These are phyloP conservation scores for Teratosphaeria gauchensis DNA, from an alignment of 2,329 filamentous ascomycete genomes.

Conservation along the genomic window DNA sequence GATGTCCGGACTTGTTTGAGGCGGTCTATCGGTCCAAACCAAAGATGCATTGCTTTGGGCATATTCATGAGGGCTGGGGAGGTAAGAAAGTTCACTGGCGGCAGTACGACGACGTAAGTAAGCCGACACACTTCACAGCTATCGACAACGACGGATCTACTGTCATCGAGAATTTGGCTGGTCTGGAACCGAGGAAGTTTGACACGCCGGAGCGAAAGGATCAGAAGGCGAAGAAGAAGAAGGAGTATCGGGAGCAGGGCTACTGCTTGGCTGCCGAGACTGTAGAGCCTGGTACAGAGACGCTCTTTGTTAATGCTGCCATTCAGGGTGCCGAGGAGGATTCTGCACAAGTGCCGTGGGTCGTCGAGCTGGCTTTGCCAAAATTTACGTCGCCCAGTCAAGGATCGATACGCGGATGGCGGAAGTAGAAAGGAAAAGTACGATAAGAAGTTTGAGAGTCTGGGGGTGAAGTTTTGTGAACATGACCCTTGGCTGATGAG, in stretches of 20 bases:
- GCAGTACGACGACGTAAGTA: constrained; percentile 14
- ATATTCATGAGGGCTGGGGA: constrained; percentile 54
- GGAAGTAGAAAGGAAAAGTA: no score
- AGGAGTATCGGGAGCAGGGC: constrained; percentile 16
- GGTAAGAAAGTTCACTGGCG: constrained; percentile 46
- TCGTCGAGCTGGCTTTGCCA: no score
- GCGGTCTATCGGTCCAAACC: constrained; percentile 39
- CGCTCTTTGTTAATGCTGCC: constrained; percentile 52
- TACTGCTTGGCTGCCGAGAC: not conserved
- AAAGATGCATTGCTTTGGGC: constrained; percentile 47
- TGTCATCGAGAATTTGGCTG: constrained; percentile 28
- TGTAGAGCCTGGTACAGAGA: constrained; percentile 24
- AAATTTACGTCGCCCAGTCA: no score
- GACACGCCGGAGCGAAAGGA: constrained; percentile 12
- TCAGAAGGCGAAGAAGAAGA: constrained; percentile 12
- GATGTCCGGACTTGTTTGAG: constrained; percentile 37
- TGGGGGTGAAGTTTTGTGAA: no score
- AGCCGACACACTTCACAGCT: constrained; percentile 33
- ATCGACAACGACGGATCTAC: constrained; percentile 36
- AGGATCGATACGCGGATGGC: no score
- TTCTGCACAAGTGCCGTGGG: constrained; percentile 43
- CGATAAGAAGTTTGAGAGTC: no score
- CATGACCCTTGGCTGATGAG: no score
- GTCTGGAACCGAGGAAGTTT: constrained; percentile 9
- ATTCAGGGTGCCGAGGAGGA: constrained; percentile 37